Conservation (phyloP, 176 grass and related monocot genomes). For the Cymbopogon citratus region DNA sequence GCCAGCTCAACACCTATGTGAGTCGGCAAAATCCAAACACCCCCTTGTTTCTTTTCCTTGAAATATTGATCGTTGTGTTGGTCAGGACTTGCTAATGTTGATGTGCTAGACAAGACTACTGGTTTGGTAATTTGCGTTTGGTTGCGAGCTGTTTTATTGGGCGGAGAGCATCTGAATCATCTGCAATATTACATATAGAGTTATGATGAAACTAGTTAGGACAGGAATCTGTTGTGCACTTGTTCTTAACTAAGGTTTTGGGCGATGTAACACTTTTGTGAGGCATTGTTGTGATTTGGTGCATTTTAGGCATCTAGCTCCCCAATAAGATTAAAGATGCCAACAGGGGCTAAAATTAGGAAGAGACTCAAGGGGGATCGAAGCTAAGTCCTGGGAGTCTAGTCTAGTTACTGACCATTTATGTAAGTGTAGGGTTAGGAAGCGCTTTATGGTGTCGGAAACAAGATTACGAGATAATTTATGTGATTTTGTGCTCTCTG, state of each 20-base stretch:
- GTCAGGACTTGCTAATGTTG: background rate
- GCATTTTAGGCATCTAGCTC: background rate
- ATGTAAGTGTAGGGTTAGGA: background rate
- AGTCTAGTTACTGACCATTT: background rate
- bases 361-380: background rate
- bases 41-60: background rate
- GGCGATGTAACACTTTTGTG: background rate
- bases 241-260: background rate
- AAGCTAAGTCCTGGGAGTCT: background rate
- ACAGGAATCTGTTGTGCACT: background rate
- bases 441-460: background rate
- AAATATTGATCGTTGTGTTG: background rate
- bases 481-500: background rate
- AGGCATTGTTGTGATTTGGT: background rate
- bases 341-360: background rate
- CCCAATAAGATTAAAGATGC: background rate
- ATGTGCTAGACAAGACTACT: background rate
- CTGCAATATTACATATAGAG: background rate
- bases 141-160: background rate
- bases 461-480: background rate
- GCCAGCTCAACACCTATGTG: conserved; percentile 93
- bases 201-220: background rate
- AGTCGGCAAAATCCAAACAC: conserved; percentile 2
- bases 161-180: background rate
- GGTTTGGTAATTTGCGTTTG: background rate